Evolutionary conservation across 768 basidiomycete species (phyloP), one percentile per base, ranked within the genome.

Genomic region (Porpolomopsis calyptriformis): DNA sequence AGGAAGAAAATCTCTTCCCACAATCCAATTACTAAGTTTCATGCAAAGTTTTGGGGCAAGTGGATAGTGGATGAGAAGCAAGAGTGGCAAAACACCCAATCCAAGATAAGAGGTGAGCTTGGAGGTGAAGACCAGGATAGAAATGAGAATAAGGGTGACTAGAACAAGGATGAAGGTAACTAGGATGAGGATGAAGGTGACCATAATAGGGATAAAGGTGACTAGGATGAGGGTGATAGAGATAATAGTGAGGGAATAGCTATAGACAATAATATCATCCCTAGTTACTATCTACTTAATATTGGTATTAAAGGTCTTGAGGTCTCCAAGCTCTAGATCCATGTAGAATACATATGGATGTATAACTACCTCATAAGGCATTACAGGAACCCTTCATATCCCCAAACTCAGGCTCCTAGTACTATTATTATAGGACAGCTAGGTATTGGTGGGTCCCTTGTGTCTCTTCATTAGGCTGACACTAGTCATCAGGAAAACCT

Each of bases 11-110:
- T 41, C 24, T 11, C 5, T 10, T 14, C 9, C 10, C 8, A 26
- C 24, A 8, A 41, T 41, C 20, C 40, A 41, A 10, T 41, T 4
- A 9, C 42, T 26, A 23, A 6, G 4, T 43, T 26, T n/a, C 42
- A 43, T 29, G 29, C 24, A 12, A 43, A 43, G 26, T 43, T 27
- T 43, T 43, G 42, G 26, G 42, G 42, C 26, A 43, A 43, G 42
- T 27, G 42, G 14, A 43, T 43, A 27, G 18, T 4, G 11, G 26
- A 27, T 29, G 24, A 27, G 19, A 27, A 43, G 26, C 4, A 33
- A 18, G 39, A 18, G 39, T 40, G 39, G 39, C 14, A 8, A 12
- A 38, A 18, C 8, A 16, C 36, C 6, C 40, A 41, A 22, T 4
- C 40, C 18, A 22, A 24, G 22, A 24, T 8, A 10, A 16, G 24